phyloP scores from a whole-genome alignment of 2,329 filamentous ascomycete species.

The Diaporthe australafricana region DNA sequence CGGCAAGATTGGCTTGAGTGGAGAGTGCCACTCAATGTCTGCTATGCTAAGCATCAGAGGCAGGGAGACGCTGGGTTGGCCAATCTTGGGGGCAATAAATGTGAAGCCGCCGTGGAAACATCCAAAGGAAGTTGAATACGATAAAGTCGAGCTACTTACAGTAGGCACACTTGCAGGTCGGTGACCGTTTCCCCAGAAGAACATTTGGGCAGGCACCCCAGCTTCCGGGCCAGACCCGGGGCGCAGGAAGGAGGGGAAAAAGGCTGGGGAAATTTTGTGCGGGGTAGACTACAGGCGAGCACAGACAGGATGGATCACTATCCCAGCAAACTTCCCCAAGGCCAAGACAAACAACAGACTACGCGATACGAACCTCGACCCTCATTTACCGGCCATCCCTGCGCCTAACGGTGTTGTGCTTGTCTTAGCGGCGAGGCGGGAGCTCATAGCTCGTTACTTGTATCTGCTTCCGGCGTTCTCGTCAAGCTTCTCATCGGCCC shows the following conservation, averaged over 20 bases:
- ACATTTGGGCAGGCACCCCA: neutral
- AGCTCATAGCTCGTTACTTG: neutral
- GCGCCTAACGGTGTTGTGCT: conserved; percentile 1
- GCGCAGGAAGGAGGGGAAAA: neutral
- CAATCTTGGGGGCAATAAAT: neutral
- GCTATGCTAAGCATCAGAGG: neutral
- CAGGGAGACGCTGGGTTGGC: neutral
- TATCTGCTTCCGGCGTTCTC: neutral
- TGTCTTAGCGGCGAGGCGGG: conserved; percentile 9
- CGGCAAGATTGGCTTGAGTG: neutral
- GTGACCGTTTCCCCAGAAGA: conserved; percentile 5
- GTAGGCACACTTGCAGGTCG: neutral
- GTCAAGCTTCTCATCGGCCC: conserved; percentile 16
- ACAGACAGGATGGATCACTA: neutral
- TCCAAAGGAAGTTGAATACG: neutral
- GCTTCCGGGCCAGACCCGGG: conserved; percentile 6
- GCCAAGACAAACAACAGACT: conserved; percentile 4
- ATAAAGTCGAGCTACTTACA: neutral
- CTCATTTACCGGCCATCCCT: neutral
- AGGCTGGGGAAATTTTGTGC: conserved; percentile 1
- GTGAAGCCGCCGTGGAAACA: conserved; percentile 16
- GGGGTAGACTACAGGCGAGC: neutral
- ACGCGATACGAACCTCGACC: neutral
- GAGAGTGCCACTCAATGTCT: neutral
- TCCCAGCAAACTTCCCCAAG: conserved; percentile 14